Base-by-base conservation (phyloP, 805 yeast genomes). In the Hanseniaspora thailandica region DNA sequence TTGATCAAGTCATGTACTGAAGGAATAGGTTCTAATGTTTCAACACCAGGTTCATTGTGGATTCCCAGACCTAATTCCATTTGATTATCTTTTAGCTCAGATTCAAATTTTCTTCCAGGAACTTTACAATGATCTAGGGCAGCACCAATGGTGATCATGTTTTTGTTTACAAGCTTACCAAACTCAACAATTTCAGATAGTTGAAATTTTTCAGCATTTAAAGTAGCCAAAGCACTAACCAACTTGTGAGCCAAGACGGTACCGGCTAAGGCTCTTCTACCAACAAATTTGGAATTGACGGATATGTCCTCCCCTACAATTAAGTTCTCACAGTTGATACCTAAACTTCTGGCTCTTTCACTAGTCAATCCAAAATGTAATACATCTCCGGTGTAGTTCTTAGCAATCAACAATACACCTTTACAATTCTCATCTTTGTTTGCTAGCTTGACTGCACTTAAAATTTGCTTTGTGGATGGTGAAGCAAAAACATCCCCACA, bases 21-120 rank as follows among this genome's bases (percentile, higher is more conserved):
- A 25, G 97, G 96, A 59, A 89, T 78, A 51, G 74, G 74, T 17
- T 69, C 69, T 23, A 73, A 58, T 15, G 67, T 61, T 61, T 76
- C 72, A 55, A 81, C 81, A 57, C 97, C 97, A 0, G 96, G 93
- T 66, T 89, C 97, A 62, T 89, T 89, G 68, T 89, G 97, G 56
- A 89, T 89, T 44, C 97, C 97, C 81, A 89, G 82, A 26, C 97
- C 97, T 55, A 89, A 74, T 66, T 89, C 97, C 63, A 84, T 82
- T 66, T 85, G 86, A 55, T 80, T 71, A 4, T 67, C 74, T 26
- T 69, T 74, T 57, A 86, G 74, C 53, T 68, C 65, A 31, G 73
- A 70, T 61, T 76, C 82, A 52, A 73, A 74, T 54, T 74, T 76
- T 60, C 85, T 77, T 5, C 95, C 95, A 4, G 97, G 97, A 22